Evolutionary conservation across 352 stramenopile species (phyloP).

Genomic region (Phytophthora pistaciae): DNA sequence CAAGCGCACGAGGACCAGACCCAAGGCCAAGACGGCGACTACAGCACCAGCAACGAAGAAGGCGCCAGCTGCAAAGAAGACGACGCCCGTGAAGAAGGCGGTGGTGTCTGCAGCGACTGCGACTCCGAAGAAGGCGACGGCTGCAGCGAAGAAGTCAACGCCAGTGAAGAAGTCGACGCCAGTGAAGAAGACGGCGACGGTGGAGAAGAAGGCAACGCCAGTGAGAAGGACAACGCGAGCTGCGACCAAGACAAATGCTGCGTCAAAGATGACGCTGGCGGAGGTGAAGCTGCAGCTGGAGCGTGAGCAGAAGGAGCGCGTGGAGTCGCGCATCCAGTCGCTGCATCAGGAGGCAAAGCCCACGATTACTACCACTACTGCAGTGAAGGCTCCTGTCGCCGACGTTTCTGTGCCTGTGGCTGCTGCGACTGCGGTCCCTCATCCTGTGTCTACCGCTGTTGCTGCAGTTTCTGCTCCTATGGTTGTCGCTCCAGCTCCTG

Average conservation of each 20-base stretch:
- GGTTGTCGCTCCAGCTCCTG: neutral
- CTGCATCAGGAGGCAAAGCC: constrained; percentile 30
- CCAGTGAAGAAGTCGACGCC: constrained; percentile 9
- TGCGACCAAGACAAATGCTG: neutral
- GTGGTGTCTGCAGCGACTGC: neutral
- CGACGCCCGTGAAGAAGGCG: neutral
- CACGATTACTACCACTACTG: constrained; percentile 3
- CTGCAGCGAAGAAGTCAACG: constrained; percentile 14
- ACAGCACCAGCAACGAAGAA: constrained; percentile 1
- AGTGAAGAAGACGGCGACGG: constrained; percentile 12
- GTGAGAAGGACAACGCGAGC: neutral
- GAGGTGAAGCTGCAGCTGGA: constrained; percentile 55
- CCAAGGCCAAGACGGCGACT: constrained; percentile 10
- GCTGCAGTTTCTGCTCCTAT: neutral
- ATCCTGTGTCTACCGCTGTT: neutral
- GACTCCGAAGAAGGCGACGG: neutral
- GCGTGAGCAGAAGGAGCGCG: constrained; percentile 59
- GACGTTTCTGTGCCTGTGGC: neutral
- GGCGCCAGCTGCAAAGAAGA: constrained; percentile 26
- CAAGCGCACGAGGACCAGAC: constrained; percentile 14
- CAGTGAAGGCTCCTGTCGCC: neutral
- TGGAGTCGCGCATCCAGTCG: constrained; percentile 58
- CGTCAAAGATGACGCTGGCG: constrained; percentile 38
- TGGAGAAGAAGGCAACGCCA: neutral
- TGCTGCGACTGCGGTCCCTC: constrained; percentile 1